These are phyloP conservation scores for Penicillium simplicissimum DNA, from an alignment of 495 filamentous ascomycete species.

Conservation along the genomic window DNA sequence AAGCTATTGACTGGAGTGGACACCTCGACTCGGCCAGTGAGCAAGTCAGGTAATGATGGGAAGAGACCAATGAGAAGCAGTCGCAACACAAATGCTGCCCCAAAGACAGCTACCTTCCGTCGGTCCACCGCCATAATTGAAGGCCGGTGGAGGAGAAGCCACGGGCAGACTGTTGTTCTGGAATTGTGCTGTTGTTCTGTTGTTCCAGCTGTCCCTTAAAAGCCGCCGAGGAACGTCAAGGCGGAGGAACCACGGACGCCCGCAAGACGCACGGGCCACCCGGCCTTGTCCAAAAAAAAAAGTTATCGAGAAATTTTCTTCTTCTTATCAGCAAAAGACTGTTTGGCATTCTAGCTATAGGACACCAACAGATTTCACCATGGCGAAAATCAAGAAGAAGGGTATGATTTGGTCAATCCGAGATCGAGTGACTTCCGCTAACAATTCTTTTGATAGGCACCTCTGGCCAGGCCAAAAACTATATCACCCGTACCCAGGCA, in stretches of 20 bases:
- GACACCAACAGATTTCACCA: constrained; percentile 38
- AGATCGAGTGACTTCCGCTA: constrained; percentile 19
- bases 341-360: constrained; percentile 15
- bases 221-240: constrained; percentile 10
- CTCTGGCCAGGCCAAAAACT: constrained; percentile 95
- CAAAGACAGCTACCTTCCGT: constrained; percentile 73
- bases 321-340: constrained; percentile 34
- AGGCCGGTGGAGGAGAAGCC: not conserved
- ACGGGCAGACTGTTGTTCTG: not conserved
- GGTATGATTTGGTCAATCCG: constrained; percentile 43
- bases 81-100: constrained; percentile 74
- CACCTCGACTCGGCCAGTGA: constrained; percentile 91
- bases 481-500: constrained; percentile 93
- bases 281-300: constrained; percentile 39
- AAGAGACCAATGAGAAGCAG: constrained; percentile 79
- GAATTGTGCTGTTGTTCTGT: not conserved
- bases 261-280: constrained; percentile 40
- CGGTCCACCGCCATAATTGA: constrained; percentile 64
- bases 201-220: constrained; percentile 28
- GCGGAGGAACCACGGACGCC: constrained; percentile 36
- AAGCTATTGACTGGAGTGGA: constrained; percentile 97
- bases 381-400: constrained; percentile 94
- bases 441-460: constrained; percentile 54
- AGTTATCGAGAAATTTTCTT: constrained; percentile 42
- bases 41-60: constrained; percentile 78